phyloP scores from a whole-genome alignment of 495 filamentous ascomycete genomes.

The Penicillium pulvis region DNA sequence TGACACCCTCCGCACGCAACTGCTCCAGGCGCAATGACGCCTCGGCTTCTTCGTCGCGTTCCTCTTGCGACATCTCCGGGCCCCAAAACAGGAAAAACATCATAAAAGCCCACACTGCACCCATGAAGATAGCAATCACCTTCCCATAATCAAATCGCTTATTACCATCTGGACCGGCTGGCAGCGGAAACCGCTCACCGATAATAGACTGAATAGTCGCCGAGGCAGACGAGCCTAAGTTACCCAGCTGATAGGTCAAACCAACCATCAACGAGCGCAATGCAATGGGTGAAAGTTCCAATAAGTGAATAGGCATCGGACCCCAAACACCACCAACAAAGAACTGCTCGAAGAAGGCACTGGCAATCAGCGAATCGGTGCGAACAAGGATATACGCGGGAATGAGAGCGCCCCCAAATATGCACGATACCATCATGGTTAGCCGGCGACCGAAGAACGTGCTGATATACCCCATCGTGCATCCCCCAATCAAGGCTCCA shows the following conservation, averaged over 20 bases:
- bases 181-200: conserved; percentile 37
- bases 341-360: too few species aligned
- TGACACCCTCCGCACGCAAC: conserved; percentile 30
- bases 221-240: conserved; percentile 37
- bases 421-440: too few species aligned
- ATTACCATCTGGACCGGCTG: conserved; percentile 20
- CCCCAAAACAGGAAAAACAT: conserved; percentile 38
- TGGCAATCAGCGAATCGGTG: too few species aligned
- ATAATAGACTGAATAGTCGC: conserved; percentile 42
- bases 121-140: conserved; percentile 35
- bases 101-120: conserved; percentile 35
- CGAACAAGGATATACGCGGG: too few species aligned
- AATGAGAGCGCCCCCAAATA: too few species aligned
- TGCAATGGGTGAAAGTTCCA: conserved; percentile 34
- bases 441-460: too few species aligned
- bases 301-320: conserved; percentile 35
- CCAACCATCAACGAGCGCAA: conserved; percentile 38
- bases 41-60: conserved; percentile 33
- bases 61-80: conserved; percentile 40
- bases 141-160: conserved; percentile 37
- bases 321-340: too few species aligned
- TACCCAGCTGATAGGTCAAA: conserved; percentile 41
- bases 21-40: conserved; percentile 22
- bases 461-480: too few species aligned
- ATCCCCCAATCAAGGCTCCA: too few species aligned